phyloP scores from a whole-genome alignment of 2,329 filamentous ascomycete genomes.

The Trichoderma cornu-damae region DNA sequence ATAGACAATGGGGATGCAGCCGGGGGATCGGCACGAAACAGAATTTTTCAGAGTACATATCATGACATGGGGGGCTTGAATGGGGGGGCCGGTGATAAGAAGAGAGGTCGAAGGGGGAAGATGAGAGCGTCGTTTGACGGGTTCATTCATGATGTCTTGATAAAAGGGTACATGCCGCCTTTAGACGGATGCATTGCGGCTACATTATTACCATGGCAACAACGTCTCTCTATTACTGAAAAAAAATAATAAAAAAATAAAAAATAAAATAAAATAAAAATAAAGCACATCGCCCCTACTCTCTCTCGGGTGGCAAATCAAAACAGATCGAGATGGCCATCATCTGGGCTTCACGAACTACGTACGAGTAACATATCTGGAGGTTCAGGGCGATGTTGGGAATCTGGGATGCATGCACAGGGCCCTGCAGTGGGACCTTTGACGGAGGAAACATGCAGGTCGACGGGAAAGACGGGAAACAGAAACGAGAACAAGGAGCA shows the following conservation, averaged over 20 bases:
- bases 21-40: neutral
- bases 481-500: conserved; percentile 9
- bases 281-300: conserved; percentile 13
- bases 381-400: neutral
- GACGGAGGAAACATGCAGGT: conserved; percentile 2
- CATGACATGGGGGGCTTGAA: neutral
- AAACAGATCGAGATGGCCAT: conserved; percentile 13
- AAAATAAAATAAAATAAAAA: too few relatives aligned
- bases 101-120: neutral
- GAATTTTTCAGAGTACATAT: neutral
- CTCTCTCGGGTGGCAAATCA: conserved; percentile 14
- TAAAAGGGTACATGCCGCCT: conserved; percentile 15
- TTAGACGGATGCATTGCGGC: conserved; percentile 17
- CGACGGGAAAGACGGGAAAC: neutral
- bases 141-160: conserved; percentile 15
- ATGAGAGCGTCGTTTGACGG: neutral
- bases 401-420: neutral
- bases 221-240: too few relatives aligned
- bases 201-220: conserved; percentile 20
- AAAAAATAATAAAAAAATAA: too few relatives aligned
- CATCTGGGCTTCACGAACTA: conserved; percentile 15
- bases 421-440: conserved; percentile 5
- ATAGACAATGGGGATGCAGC: neutral
- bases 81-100: neutral
- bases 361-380: too few relatives aligned